Percentiles rank a stretch among this genome's conserved stretches.
phyloP scores from a whole-genome alignment of 1,139 yeast genomes.

The Saccharomycopsis hybrid region DNA sequence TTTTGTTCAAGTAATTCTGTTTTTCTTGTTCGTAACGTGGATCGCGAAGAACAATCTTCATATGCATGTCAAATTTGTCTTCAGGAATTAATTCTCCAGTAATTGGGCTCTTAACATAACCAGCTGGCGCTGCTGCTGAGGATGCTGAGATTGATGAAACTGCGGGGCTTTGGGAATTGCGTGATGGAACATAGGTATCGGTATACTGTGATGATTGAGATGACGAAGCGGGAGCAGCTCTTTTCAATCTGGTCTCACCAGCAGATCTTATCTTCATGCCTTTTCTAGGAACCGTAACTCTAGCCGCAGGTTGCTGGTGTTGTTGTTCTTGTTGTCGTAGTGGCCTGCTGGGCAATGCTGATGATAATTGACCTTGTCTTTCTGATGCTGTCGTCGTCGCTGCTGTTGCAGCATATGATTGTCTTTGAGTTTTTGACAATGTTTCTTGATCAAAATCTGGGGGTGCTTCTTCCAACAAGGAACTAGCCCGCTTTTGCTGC shows the following conservation, averaged over 20 bases:
- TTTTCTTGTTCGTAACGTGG: slow-evolving; percentile 73
- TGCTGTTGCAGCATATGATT: no score
- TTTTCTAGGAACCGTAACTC: slow-evolving; percentile 14
- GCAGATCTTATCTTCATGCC: slow-evolving; percentile 58
- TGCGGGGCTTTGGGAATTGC: slow-evolving; percentile 19
- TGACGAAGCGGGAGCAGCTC: slow-evolving; percentile 14
- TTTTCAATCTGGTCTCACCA: slow-evolving; percentile 55
- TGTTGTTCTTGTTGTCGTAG: no score
- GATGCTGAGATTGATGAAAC: slow-evolving; percentile 1
- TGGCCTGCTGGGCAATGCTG: slow-evolving; percentile 1
- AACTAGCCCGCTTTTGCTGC: slow-evolving; percentile 36
- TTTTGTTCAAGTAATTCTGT: slow-evolving; percentile 55
- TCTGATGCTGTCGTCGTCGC: no score
- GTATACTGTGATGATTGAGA: slow-evolving; percentile 16
- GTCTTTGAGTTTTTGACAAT: no score
- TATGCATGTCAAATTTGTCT: slow-evolving; percentile 64
- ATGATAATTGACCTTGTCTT: background rate
- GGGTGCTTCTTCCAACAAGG: slow-evolving; percentile 34
- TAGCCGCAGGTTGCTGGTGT: slow-evolving; percentile 6
- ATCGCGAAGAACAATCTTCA: slow-evolving; percentile 66
- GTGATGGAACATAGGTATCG: no score
- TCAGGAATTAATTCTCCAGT: slow-evolving; percentile 69
- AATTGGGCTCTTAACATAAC: slow-evolving; percentile 60
- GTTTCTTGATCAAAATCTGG: slow-evolving; percentile 28
- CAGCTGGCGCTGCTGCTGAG: no score